Conservation (phyloP, 495 filamentous ascomycete species). For the Tuber borchii region DNA sequence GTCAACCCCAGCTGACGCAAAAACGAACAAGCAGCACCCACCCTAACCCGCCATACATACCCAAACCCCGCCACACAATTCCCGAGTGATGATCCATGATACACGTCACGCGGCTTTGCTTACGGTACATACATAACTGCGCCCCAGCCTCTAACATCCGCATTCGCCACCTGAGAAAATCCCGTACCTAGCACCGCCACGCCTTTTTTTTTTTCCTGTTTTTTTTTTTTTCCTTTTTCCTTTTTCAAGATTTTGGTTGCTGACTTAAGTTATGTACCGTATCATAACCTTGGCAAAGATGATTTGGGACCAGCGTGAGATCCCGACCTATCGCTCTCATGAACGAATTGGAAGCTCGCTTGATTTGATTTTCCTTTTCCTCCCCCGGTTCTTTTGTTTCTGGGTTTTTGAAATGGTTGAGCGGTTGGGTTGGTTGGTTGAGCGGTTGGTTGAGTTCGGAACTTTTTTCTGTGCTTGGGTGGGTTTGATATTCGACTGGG, state of each 20-base stretch:
- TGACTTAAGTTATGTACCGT: neutral
- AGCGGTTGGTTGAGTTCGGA: neutral
- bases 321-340: neutral
- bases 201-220: neutral
- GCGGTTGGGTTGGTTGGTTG: neutral
- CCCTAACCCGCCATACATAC: neutral
- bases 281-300: neutral
- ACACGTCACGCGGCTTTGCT: neutral
- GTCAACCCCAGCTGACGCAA: neutral
- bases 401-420: neutral
- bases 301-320: neutral
- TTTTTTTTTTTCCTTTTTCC: no score
- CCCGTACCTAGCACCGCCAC: neutral
- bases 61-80: neutral
- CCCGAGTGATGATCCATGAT: slow-evolving; percentile 2
- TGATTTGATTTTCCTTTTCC: neutral
- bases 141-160: neutral
- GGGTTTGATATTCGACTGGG: slow-evolving; percentile 1
- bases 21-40: neutral
- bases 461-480: neutral
- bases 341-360: neutral
- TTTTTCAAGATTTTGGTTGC: neutral
- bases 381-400: neutral
- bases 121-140: neutral
- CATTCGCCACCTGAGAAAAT: neutral